Conservation (phyloP, 116 monocot species). For the Posidonia oceanica region DNA sequence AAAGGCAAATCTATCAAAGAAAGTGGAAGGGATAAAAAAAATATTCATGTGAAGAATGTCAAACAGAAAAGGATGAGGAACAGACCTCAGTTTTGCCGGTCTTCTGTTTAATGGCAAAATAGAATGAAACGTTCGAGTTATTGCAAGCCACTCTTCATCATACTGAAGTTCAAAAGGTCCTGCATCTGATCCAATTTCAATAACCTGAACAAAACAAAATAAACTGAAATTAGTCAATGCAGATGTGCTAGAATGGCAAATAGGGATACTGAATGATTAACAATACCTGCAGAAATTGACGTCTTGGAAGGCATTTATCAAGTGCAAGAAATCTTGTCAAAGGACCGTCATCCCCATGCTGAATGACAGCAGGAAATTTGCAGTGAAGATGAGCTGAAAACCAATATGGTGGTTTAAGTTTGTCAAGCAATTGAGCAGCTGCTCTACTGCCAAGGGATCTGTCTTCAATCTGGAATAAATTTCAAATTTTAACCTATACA, state of each 20-base stretch:
- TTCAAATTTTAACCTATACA: not conserved
- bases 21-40: not conserved
- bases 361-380: conserved; percentile 82
- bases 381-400: conserved; percentile 96
- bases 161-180: conserved; percentile 77
- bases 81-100: conserved; percentile 15
- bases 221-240: not conserved
- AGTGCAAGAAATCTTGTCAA: conserved; percentile 91
- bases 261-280: not conserved
- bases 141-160: conserved; percentile 96
- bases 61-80: not conserved
- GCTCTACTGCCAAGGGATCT: conserved; percentile 75
- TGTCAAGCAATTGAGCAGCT: conserved; percentile 63
- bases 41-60: not conserved
- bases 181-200: conserved; percentile 71
- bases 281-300: conserved; percentile 66
- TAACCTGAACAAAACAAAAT: conserved; percentile 26
- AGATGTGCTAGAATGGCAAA: not conserved
- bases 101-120: conserved; percentile 43
- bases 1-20: not conserved
- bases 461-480: conserved; percentile 40
- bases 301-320: conserved; percentile 80
- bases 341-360: conserved; percentile 77
- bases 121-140: conserved; percentile 50
- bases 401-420: conserved; percentile 78